phyloP scores from a whole-genome alignment of 73 alveolate species.

The Urostyla sp. region DNA sequence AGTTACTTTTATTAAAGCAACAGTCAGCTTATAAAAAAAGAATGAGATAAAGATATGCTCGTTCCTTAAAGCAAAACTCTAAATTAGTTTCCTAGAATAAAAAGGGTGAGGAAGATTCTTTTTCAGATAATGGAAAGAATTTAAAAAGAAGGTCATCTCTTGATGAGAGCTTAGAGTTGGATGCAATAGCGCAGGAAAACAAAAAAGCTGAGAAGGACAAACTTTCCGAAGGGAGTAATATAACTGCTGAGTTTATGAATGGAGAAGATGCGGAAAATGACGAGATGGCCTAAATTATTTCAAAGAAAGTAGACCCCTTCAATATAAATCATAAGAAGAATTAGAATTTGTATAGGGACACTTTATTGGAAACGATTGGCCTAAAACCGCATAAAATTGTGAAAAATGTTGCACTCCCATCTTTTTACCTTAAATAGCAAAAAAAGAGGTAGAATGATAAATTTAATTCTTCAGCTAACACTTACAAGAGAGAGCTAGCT shows the following conservation, averaged over 20 bases:
- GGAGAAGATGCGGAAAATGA: slow-evolving; percentile 58
- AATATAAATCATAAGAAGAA: slow-evolving; percentile 64
- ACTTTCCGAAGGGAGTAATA: slow-evolving; percentile 35
- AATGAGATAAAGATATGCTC: slow-evolving; percentile 25
- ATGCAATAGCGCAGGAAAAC: no score
- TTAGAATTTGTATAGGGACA: slow-evolving; percentile 49
- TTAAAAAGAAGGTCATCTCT: no score
- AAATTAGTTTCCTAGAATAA: neutral
- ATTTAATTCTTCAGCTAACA: no score
- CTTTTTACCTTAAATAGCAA: slow-evolving; percentile 20
- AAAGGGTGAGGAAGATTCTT: neutral
- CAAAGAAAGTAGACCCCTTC: slow-evolving; percentile 59
- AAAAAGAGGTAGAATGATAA: neutral
- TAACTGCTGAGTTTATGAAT: slow-evolving; percentile 58
- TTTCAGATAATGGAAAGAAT: no score
- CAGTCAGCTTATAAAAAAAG: slow-evolving; percentile 36
- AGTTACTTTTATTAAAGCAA: slow-evolving; percentile 4
- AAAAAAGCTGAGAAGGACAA: no score
- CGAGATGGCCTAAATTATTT: slow-evolving; percentile 26
- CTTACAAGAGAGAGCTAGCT: slow-evolving; percentile 24
- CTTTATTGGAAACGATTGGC: slow-evolving; percentile 48
- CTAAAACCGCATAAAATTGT: slow-evolving; percentile 39
- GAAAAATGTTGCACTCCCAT: slow-evolving; percentile 27
- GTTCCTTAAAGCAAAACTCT: no score
- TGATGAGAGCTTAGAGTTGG: no score